A percentile compares a stretch with the other conserved stretches of the same genome.
Evolutionary conservation across 2,329 filamentous ascomycete genomes (phyloP).

Genomic region (Cadophora gregata): DNA sequence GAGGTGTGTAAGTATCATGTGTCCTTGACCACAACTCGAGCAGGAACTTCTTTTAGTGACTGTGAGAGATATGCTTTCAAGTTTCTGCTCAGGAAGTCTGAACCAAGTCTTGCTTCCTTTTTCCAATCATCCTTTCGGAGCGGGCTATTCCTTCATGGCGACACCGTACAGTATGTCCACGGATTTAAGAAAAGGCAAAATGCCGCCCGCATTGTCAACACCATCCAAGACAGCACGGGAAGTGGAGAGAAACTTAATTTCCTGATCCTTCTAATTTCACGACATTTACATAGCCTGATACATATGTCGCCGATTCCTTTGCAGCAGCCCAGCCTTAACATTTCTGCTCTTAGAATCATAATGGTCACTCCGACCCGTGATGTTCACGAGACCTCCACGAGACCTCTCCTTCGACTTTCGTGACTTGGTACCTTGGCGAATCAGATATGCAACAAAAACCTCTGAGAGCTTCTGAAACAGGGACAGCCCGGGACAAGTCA

Average conservation of each 20-base stretch:
- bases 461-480: not conserved
- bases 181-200: not conserved
- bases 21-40: too few relatives aligned
- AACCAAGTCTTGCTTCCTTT: too few relatives aligned
- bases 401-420: not conserved
- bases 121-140: not conserved
- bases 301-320: not conserved
- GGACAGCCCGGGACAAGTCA: not conserved
- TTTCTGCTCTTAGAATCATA: too few relatives aligned
- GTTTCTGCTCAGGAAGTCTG: too few relatives aligned
- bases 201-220: not conserved
- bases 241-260: not conserved
- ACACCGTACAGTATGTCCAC: not conserved
- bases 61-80: too few relatives aligned
- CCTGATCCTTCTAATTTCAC: not conserved
- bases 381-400: not conserved
- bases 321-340: too few relatives aligned
- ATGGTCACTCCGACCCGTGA: not conserved
- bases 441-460: slow-evolving; percentile 2
- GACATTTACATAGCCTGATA: not conserved
- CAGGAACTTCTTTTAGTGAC: too few relatives aligned
- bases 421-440: slow-evolving; percentile 3
- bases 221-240: not conserved
- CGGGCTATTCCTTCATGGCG: not conserved
- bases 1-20: not conserved